These are phyloP conservation scores for Fusarium poae DNA, from an alignment of 2,329 filamentous ascomycete genomes.

Conservation along the genomic window DNA sequence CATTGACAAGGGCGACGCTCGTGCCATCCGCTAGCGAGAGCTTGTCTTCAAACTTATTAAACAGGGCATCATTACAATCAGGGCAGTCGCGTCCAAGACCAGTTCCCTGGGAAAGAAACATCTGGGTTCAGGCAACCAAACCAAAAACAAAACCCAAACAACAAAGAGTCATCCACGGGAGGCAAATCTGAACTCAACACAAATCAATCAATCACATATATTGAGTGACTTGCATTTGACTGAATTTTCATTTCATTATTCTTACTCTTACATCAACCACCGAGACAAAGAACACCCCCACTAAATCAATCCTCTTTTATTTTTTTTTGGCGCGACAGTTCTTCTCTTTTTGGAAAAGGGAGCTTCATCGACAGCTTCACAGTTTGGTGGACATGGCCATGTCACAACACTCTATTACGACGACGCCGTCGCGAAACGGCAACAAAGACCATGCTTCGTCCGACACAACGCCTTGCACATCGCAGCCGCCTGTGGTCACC, in stretches of 20 bases:
- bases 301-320: conserved; percentile 23
- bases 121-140: conserved; percentile 37
- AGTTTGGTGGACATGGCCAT: conserved; percentile 49
- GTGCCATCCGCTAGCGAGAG: conserved; percentile 47
- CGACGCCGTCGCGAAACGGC: conserved; percentile 24
- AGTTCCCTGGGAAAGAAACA: conserved; percentile 23
- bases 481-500: conserved; percentile 41
- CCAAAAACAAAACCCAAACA: conserved; percentile 17
- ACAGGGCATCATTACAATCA: conserved; percentile 42
- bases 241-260: conserved; percentile 39
- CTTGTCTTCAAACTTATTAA: conserved; percentile 41
- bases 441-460: conserved; percentile 18
- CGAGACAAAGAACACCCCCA: conserved; percentile 9
- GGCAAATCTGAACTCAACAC: conserved; percentile 1
- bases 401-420: conserved; percentile 28
- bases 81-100: conserved; percentile 45
- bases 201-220: conserved; percentile 5
- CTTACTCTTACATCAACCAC: conserved; percentile 5
- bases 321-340: conserved; percentile 23
- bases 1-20: conserved; percentile 45
- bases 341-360: conserved; percentile 46
- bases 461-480: conserved; percentile 46
- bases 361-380: conserved; percentile 51
- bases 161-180: conserved; percentile 36
- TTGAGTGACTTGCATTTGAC: conserved; percentile 50